A percentile compares a stretch with the other conserved stretches of the same genome.
These are phyloP conservation scores for Penicillium dipodomyicola DNA, from an alignment of 495 filamentous ascomycete species.

Conservation along the genomic window DNA sequence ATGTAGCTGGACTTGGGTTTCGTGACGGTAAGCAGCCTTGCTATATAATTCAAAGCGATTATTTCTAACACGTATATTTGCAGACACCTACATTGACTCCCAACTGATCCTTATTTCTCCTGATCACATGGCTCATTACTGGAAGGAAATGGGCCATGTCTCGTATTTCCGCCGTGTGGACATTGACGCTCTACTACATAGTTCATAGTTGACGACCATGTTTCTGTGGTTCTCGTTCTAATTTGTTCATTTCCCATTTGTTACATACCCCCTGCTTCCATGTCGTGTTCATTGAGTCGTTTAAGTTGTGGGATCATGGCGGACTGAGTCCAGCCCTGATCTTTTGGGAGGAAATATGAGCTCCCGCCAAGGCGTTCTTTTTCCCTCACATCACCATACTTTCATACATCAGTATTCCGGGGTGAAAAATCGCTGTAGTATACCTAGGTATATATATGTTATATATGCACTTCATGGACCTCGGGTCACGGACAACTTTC, in stretches of 20 bases:
- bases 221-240: not conserved
- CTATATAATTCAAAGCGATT: not conserved
- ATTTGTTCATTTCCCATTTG: not conserved
- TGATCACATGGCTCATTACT: conserved; percentile 77
- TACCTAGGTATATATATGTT: too few relatives aligned
- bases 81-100: conserved; percentile 69
- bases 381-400: too few relatives aligned
- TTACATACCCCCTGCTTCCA: conserved; percentile 14
- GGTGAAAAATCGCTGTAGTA: too few relatives aligned
- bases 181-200: conserved; percentile 58
- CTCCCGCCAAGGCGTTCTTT: too few relatives aligned
- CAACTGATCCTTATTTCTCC: conserved; percentile 78
- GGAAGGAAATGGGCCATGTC: conserved; percentile 75
- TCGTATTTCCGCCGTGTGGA: conserved; percentile 78
- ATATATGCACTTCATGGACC: too few relatives aligned
- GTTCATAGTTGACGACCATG: conserved; percentile 51
- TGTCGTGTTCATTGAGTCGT: not conserved
- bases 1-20: conserved; percentile 73
- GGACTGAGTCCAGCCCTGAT: not conserved
- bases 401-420: too few relatives aligned
- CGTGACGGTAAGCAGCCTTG: conserved; percentile 53
- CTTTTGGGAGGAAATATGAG: not conserved
- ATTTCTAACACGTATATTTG: conserved; percentile 4
- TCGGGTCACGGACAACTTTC: too few relatives aligned
- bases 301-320: not conserved